Evolutionary conservation across 768 basidiomycete species (phyloP).

Genomic region (Termitomyces sp.): DNA sequence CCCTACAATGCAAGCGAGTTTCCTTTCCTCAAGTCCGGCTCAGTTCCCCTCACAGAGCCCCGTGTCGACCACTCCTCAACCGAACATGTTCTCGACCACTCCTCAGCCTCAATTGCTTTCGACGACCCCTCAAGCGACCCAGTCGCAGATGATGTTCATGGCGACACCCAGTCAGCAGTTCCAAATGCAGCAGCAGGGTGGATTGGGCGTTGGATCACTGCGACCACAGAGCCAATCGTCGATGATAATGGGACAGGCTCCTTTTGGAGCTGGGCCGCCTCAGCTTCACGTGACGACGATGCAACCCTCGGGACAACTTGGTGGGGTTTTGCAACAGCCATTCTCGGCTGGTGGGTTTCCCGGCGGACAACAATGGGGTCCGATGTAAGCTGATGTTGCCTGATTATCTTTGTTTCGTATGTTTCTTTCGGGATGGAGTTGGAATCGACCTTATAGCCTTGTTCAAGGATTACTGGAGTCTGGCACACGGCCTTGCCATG

Average conservation of each 20-base stretch:
- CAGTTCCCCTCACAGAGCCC: constrained; percentile 32
- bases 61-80: constrained; percentile 16
- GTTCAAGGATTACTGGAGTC: background rate
- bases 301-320: constrained; percentile 19
- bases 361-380: constrained; percentile 31
- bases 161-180: constrained; percentile 23
- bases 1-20: constrained; percentile 23
- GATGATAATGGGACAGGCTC: constrained; percentile 2
- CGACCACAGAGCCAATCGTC: constrained; percentile 16
- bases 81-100: constrained; percentile 15
- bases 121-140: constrained; percentile 22
- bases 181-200: constrained; percentile 17
- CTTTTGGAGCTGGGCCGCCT: background rate
- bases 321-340: constrained; percentile 15
- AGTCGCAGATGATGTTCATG: constrained; percentile 16
- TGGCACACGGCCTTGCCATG: background rate
- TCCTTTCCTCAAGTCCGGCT: constrained; percentile 28
- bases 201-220: constrained; percentile 5
- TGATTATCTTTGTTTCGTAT: background rate
- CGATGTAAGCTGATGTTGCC: constrained; percentile 20
- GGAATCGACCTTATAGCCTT: background rate
- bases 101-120: constrained; percentile 27
- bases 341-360: constrained; percentile 10
- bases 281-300: constrained; percentile 3
- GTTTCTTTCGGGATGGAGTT: background rate